Percentiles rank a stretch among this genome's conserved stretches.
These are phyloP conservation scores for Nothopassalora personata DNA, from an alignment of 2,329 filamentous ascomycete species.

Conservation along the genomic window DNA sequence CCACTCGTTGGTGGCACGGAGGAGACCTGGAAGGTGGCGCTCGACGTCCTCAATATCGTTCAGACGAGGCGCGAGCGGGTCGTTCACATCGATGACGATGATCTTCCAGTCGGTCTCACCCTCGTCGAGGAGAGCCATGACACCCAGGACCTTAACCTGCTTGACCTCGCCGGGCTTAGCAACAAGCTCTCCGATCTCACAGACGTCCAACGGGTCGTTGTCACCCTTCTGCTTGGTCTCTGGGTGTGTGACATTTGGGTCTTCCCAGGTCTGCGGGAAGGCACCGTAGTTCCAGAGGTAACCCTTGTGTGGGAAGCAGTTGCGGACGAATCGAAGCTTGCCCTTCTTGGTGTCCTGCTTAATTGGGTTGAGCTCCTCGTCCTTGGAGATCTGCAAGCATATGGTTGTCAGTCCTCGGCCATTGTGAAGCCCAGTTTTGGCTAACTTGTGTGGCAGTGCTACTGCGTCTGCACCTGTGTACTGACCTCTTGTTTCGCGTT, in stretches of 20 bases:
- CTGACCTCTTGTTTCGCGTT: conserved; percentile 98
- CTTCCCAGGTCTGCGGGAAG: conserved; percentile 99
- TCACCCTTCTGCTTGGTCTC: conserved; percentile 99
- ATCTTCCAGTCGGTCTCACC: conserved; percentile 99
- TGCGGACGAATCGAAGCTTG: conserved; percentile 98
- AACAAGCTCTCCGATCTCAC: conserved; percentile 98
- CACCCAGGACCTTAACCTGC: conserved; percentile 99
- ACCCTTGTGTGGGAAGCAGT: conserved; percentile 99
- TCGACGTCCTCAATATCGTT: conserved; percentile 99
- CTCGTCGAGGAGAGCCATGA: conserved; percentile 98
- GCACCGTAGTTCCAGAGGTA: conserved; percentile 99
- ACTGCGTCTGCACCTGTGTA: conserved; percentile 18
- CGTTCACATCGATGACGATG: conserved; percentile 98
- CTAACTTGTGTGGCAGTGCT: neutral
- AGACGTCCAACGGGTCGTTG: conserved; percentile 98
- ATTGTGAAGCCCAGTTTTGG: neutral
- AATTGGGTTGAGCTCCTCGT: conserved; percentile 96
- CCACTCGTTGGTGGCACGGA: conserved; percentile 99
- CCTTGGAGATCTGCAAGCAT: conserved; percentile 83
- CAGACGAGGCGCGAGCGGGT: conserved; percentile 91
- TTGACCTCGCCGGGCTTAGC: conserved; percentile 95
- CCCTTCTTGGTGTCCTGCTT: conserved; percentile 99
- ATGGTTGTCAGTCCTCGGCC: conserved; percentile 14
- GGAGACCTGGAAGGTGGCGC: conserved; percentile 91
- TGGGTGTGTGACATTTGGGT: conserved; percentile 90